phyloP scores from a whole-genome alignment of 345 rosid genomes.

The Clausena lansium region DNA sequence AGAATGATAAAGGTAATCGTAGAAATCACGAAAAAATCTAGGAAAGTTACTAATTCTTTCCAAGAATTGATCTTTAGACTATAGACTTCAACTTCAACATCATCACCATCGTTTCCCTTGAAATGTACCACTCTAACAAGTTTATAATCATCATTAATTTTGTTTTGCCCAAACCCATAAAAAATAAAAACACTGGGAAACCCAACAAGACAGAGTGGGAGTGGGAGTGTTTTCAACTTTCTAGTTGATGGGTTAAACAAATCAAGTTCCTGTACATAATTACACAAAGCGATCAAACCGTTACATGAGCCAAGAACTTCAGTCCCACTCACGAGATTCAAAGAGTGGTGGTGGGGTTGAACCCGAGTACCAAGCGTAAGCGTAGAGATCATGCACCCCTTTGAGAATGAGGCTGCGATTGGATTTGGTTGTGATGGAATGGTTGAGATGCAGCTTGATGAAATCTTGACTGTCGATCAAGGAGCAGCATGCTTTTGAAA shows the following conservation, averaged over 20 bases:
- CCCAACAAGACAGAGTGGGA: no score
- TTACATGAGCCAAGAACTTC: slow-evolving; percentile 35
- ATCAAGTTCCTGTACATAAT: slow-evolving; percentile 25
- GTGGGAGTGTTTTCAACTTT: slow-evolving; percentile 22
- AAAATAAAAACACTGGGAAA: no score
- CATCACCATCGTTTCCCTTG: background rate
- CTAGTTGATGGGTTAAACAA: slow-evolving; percentile 38
- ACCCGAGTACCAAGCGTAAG: no score
- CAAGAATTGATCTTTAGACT: slow-evolving; percentile 37
- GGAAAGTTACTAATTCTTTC: slow-evolving; percentile 34
- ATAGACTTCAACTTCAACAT: slow-evolving; percentile 31
- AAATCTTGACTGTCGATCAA: slow-evolving; percentile 11
- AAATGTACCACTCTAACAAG: slow-evolving; percentile 36
- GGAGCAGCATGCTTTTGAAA: background rate
- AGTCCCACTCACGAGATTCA: no score
- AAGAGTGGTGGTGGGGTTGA: slow-evolving; percentile 19
- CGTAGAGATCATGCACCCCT: slow-evolving; percentile 16
- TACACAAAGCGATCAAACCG: slow-evolving; percentile 37
- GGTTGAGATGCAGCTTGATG: slow-evolving; percentile 25
- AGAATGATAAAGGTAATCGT: slow-evolving; percentile 24
- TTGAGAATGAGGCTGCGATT: slow-evolving; percentile 31
- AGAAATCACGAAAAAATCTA: slow-evolving; percentile 6
- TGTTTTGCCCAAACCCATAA: slow-evolving; percentile 48
- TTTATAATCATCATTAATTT: slow-evolving; percentile 29
- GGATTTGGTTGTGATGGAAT: slow-evolving; percentile 22